These are phyloP conservation scores for Tetrahymena elliotti DNA, from an alignment of 73 alveolate species.

Conservation along the genomic window DNA sequence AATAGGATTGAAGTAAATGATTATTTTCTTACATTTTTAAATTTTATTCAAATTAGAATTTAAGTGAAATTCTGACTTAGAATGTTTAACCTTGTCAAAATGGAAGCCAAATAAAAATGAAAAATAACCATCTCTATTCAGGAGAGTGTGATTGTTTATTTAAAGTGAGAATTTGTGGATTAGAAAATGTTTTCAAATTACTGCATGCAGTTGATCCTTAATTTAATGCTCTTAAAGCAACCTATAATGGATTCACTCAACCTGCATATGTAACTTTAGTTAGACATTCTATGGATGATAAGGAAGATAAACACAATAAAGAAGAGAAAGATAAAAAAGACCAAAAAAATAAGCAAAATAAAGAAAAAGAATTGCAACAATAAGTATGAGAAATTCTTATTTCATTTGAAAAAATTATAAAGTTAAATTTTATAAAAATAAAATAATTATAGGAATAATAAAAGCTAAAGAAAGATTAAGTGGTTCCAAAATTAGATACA, in stretches of 20 bases:
- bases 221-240: constrained; percentile 25
- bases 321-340: constrained; percentile 28
- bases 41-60: neutral
- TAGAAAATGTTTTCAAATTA: constrained; percentile 24
- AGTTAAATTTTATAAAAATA: neutral
- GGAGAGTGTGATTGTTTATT: constrained; percentile 55
- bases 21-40: neutral
- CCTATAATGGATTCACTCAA: constrained; percentile 37
- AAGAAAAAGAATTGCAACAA: neutral
- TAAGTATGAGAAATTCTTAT: neutral
- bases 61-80: constrained; percentile 5
- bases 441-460: neutral
- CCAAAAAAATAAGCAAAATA: neutral
- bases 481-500: constrained; percentile 5
- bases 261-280: constrained; percentile 43
- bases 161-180: constrained; percentile 15
- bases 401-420: neutral
- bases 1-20: neutral
- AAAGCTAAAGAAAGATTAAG: neutral
- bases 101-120: neutral
- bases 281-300: constrained; percentile 13
- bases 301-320: constrained; percentile 23
- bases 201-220: constrained; percentile 31
- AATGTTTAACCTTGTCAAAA: constrained; percentile 4
- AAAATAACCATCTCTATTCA: constrained; percentile 12